Base-by-base conservation (phyloP, 306 rosid genomes). In the Vigna unguiculata region DNA sequence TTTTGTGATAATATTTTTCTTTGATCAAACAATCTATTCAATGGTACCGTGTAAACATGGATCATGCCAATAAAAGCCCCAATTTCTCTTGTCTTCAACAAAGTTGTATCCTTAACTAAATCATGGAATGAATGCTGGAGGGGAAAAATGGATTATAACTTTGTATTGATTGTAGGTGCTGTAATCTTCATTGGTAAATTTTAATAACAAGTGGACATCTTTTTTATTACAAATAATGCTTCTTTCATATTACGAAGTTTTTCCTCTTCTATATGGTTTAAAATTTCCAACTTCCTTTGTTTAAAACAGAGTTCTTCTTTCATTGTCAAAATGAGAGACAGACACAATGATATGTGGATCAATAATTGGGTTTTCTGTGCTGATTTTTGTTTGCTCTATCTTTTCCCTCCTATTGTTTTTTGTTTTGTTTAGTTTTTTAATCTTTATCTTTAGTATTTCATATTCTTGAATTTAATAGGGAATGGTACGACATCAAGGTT, bases 401-500 rank as follows among this genome's bases (percentile, higher is more conserved):
- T 28, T 69, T 21, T 70, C 63, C 55, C 6, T 51, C 13, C 40
- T 53, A 10, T 61, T 69, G 47, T 60, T 45, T 1, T 24, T 2
- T 32, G 32, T 82, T 52, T 63, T 54, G 17, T 7, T n/a, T n/a
- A n/a, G n/a, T n/a, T 40, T 57, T 17, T 54, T 54, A 46, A 16
- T 63, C 15, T 48, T 58, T 15, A 16, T 69, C 30, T 63, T 81
- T 79, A 30, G 60, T 75, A 24, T 83, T 25, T 67, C 71, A 59
- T 43, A 75, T 60, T 85, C 62, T 76, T 67, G 67, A 61, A 77
- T 77, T 68, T 80, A 34, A 78, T 61, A 94, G 98, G 97, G 72
- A 88, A 76, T 77, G 93, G 86, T 66, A 90, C 97, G 69, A 92
- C 98, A 60, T 89, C 96, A 69, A 83, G 91, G 87, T 83, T 95